These are phyloP conservation scores for Paraconiothyrium brasiliense DNA, from an alignment of 2,329 filamentous ascomycete species.

Conservation along the genomic window DNA sequence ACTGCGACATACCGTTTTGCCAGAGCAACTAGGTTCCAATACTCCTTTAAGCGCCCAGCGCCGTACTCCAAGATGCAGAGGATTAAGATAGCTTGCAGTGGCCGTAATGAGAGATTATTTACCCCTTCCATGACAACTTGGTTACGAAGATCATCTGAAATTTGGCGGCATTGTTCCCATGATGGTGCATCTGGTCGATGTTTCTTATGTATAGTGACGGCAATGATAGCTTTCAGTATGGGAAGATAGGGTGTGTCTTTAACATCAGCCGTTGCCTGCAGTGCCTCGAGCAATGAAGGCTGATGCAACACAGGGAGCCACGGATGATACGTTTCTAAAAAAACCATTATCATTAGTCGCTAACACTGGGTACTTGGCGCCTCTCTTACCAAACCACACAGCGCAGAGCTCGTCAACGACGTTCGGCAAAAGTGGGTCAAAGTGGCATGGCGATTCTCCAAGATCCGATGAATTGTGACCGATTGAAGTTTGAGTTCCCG, in stretches of 20 bases:
- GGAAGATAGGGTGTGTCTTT: conserved; percentile 36
- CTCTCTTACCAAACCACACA: conserved; percentile 42
- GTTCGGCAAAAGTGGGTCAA: conserved; percentile 25
- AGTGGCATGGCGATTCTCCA: conserved; percentile 19
- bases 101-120: conserved; percentile 38
- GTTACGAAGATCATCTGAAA: conserved; percentile 35
- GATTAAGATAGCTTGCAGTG: conserved; percentile 46
- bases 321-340: conserved; percentile 41
- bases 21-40: conserved; percentile 48
- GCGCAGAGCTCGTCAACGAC: conserved; percentile 36
- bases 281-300: conserved; percentile 28
- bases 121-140: conserved; percentile 41
- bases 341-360: background rate
- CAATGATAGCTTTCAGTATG: conserved; percentile 43
- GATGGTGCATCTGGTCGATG: conserved; percentile 29
- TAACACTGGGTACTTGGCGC: background rate
- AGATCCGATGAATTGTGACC: conserved; percentile 15
- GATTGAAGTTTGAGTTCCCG: background rate
- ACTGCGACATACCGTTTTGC: conserved; percentile 34
- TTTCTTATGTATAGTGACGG: conserved; percentile 39
- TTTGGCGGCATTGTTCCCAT: conserved; percentile 28
- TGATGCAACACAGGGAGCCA: conserved; percentile 51
- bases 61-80: conserved; percentile 42
- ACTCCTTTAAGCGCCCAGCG: conserved; percentile 40
- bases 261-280: conserved; percentile 24